These are phyloP conservation scores for Herpetospermum pedunculosum DNA, from an alignment of 306 rosid genomes.

Conservation along the genomic window DNA sequence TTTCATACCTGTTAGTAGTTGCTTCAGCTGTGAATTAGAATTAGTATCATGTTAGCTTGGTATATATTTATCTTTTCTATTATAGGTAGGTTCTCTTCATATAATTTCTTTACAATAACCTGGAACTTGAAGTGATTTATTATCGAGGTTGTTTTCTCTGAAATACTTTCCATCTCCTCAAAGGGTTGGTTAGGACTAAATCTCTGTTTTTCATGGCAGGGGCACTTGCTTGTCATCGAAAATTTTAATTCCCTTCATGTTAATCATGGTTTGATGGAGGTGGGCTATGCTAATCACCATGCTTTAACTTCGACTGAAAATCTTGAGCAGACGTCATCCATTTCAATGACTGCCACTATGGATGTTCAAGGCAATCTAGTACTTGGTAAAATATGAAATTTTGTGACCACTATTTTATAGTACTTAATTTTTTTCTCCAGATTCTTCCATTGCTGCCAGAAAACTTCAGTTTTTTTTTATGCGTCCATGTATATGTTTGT, in stretches of 20 bases:
- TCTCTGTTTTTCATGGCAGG: constrained; percentile 41
- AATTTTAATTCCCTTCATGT: constrained; percentile 44
- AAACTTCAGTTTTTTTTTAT: not conserved
- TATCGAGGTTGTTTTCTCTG: not conserved
- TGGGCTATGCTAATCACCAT: constrained; percentile 57
- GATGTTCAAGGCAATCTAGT: constrained; percentile 59
- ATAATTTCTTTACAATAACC: not conserved
- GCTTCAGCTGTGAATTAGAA: not conserved
- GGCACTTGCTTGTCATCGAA: constrained; percentile 69
- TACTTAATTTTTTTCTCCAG: not conserved
- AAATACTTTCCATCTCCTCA: not conserved
- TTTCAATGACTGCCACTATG: constrained; percentile 84
- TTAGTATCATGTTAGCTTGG: not conserved
- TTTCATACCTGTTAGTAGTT: not conserved
- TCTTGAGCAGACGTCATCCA: constrained; percentile 38
- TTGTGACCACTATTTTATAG: not conserved
- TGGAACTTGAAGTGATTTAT: not conserved
- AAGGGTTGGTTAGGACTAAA: not conserved
- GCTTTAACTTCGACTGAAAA: constrained; percentile 17
- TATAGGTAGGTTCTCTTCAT: not conserved
- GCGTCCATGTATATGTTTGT: not conserved
- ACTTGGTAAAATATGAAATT: constrained; percentile 36
- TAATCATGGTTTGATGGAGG: constrained; percentile 92
- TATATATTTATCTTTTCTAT: not conserved
- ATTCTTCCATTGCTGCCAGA: not conserved